Percentiles rank a stretch among this genome's conserved stretches.
Evolutionary conservation across 2,329 filamentous ascomycete species (phyloP).

Genomic region (Arachnomyces sp.): DNA sequence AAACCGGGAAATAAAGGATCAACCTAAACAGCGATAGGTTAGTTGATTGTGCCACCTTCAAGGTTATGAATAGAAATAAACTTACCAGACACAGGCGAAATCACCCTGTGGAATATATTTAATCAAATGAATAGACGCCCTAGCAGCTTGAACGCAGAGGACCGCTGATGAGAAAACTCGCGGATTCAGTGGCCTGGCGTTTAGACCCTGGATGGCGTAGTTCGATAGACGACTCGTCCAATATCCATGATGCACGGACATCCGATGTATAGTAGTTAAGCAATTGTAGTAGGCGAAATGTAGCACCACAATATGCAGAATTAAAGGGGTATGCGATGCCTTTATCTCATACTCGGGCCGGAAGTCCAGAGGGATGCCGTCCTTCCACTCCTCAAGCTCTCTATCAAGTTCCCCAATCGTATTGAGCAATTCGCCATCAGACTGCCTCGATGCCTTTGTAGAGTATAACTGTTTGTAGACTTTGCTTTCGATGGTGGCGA

Average conservation of each 20-base stretch:
- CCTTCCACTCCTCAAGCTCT: conserved; percentile 91
- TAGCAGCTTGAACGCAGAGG: conserved; percentile 82
- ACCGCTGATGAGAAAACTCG: conserved; percentile 89
- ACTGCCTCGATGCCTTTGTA: conserved; percentile 82
- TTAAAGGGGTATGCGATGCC: conserved; percentile 82
- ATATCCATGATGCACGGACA: conserved; percentile 96
- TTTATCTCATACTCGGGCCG: conserved; percentile 96
- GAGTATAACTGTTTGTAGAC: conserved; percentile 93
- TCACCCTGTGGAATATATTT: conserved; percentile 96
- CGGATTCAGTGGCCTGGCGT: conserved; percentile 82
- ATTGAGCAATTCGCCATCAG: conserved; percentile 85
- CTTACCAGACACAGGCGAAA: conserved; percentile 88
- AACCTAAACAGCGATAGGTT: conserved; percentile 47
- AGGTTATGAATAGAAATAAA: conserved; percentile 11
- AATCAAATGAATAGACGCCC: conserved; percentile 85
- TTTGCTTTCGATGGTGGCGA: conserved; percentile 83
- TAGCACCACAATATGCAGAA: conserved; percentile 85
- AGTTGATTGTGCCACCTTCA: conserved; percentile 4
- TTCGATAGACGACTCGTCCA: conserved; percentile 95
- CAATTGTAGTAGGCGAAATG: conserved; percentile 99
- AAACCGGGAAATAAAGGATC: conserved; percentile 93
- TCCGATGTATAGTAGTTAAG: conserved; percentile 92
- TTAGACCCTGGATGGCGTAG: conserved; percentile 88
- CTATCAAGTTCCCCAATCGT: conserved; percentile 91
- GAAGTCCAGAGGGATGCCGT: conserved; percentile 88